Base-by-base conservation (phyloP, 768 basidiomycete species). In the Russula emetica region DNA sequence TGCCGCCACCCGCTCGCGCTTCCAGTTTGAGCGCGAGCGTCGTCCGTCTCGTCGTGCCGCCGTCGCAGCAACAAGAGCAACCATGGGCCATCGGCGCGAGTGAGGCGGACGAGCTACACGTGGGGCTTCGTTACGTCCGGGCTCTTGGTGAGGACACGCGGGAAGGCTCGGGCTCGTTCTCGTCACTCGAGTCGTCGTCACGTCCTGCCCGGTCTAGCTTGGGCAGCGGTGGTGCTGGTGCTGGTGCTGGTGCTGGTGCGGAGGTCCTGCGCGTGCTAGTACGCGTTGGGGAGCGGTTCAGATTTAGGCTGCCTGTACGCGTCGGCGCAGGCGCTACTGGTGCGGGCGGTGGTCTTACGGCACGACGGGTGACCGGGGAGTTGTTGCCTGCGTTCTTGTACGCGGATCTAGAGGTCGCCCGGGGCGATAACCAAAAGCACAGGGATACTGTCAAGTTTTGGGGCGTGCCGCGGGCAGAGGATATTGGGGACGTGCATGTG, bases 61-160 rank as follows among this genome's bases (percentile, higher is more conserved):
- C 24, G 13, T 28, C 24, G 16, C 49, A 28, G 26, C 26, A 50
- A 50, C 22, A 16, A 44, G n/a, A 47, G 6, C 38, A 40, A 47
- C n/a, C n/a, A 13, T n/a, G 45, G 45, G 9, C 45, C 22, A 11
- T 22, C n/a, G 45, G 45, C 5, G 10, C 45, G 45, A 47, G 45
- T 44, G 83, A 81, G 69, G 78, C 76, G 30, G 89, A 90, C 71
- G 89, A 88, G 56, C 78, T 91, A 28, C 77, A 78, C 30, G 82
- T 87, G 71, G 86, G 87, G 8, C 79, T 88, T 67, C 85, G 84
- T 68, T 90, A 89, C 68, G 85, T 90, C 44, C 82, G 82, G 56
- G 81, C 86, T 16, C 77, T 90, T 61, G 89, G 87, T 24, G 85
- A 79, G 40, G 84, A 87, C 38, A 71, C 69, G 51, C 73, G 70